Evolutionary conservation across 805 yeast species (phyloP), one percentile per base, ranked within the genome.

Genomic region (Suhomyces vadensis): DNA sequence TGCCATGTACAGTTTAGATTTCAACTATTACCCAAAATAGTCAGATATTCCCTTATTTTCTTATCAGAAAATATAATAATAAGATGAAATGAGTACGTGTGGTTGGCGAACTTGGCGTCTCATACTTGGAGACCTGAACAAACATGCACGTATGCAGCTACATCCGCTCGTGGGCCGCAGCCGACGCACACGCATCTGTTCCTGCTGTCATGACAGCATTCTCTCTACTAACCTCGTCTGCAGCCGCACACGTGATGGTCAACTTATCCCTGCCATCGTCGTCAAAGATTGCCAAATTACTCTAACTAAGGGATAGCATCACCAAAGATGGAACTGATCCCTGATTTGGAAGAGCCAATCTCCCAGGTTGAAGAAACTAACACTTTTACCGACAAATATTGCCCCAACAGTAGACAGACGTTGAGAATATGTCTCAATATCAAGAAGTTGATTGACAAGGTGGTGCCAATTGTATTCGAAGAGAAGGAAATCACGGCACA

Each of bases 391-490:
- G 55, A 57, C 24, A 46, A 42, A 21, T 57, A 52, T 44, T 65
- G 72, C 43, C 90, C 89, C 8, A 75, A 79, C 35, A 74, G 91
- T 3, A 73, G 88, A 48, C 95, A 84, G 61, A 73, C 79, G 1
- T 67, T 84, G 40, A 71, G 89, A 39, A 78, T 89, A 39, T 84
- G 92, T 13, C 67, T 86, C 50, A 86, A 87, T 53, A 71, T 89
- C 58, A 89, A 88, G 60, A 68, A 72, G 39, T 67, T 89, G 26
- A 82, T 89, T 44, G 96, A 89, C 63, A 71, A 76, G 35, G 71
- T 85, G 11, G 75, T 89, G 24, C 91, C 94, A 0, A 75, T 84
- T 31, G 79, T 78, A n/a, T 77, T 81, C 48, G 76, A 74, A 8
- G 73, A 67, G 11, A 58, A 65, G 4, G 71, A 71, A 3, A 75